Conservation (phyloP, 352 stramenopile genomes). For the Phytophthora fragariae region DNA sequence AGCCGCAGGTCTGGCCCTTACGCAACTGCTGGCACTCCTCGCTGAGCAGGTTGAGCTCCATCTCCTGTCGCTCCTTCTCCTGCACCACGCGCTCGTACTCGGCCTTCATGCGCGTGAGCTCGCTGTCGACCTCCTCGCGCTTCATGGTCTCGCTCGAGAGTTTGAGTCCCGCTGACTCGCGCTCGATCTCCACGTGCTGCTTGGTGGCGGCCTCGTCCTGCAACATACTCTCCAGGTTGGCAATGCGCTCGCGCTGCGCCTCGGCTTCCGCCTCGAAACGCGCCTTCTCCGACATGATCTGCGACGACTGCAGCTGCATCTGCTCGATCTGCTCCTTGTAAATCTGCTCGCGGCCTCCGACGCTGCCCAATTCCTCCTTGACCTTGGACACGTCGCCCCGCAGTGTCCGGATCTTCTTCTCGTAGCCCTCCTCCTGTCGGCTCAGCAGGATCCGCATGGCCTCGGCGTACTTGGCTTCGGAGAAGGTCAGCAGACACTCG, state of each 20-base stretch:
- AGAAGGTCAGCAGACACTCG: conserved; percentile 78
- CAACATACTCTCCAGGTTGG: conserved; percentile 70
- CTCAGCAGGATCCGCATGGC: conserved; percentile 86
- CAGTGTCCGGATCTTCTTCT: conserved; percentile 84
- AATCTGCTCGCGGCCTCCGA: conserved; percentile 82
- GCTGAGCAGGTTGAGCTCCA: conserved; percentile 80
- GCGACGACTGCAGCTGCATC: conserved; percentile 78
- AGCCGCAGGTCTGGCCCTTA: conserved; percentile 75
- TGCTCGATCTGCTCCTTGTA: conserved; percentile 90
- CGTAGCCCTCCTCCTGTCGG: conserved; percentile 84
- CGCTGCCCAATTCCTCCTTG: conserved; percentile 85
- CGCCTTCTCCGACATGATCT: conserved; percentile 81
- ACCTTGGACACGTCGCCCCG: conserved; percentile 79
- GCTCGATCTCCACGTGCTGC: conserved; percentile 81
- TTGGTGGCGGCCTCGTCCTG: conserved; percentile 67
- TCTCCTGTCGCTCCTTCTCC: conserved; percentile 83
- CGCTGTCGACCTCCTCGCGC: conserved; percentile 64
- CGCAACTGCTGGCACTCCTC: conserved; percentile 83
- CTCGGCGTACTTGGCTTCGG: conserved; percentile 82
- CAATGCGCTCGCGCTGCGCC: conserved; percentile 73
- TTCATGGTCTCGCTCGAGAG: conserved; percentile 64
- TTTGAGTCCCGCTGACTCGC: conserved; percentile 76
- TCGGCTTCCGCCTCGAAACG: conserved; percentile 72
- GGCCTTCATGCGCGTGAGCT: conserved; percentile 69
- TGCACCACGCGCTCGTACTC: conserved; percentile 80